A percentile compares a stretch with the other conserved stretches of the same genome.
Evolutionary conservation across 208 protist species (phyloP).

Genomic region (Crithidia thermophila): DNA sequence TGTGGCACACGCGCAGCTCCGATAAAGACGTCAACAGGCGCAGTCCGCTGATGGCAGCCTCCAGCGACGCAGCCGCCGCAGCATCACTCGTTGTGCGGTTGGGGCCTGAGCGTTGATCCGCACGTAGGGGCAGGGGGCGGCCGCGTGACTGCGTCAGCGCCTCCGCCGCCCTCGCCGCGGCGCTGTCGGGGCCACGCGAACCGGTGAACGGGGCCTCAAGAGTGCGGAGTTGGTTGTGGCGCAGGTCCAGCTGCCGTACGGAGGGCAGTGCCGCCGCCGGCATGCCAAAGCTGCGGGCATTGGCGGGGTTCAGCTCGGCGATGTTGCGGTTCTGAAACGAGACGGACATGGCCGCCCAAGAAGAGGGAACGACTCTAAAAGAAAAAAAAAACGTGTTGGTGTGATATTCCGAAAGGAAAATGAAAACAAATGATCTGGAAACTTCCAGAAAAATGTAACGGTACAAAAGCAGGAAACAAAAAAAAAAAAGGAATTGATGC

Average conservation of each 20-base stretch:
- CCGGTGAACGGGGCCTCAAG: conserved; percentile 28
- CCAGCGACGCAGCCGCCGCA: neutral
- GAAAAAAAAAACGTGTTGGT: neutral
- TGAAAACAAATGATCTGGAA: neutral
- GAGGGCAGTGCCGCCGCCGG: conserved; percentile 3
- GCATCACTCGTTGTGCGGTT: neutral
- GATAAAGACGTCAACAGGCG: conserved; percentile 14
- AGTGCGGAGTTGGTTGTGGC: conserved; percentile 28
- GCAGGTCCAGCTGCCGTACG: conserved; percentile 29
- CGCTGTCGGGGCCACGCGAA: neutral
- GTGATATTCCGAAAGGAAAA: too few species aligned
- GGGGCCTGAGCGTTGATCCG: neutral
- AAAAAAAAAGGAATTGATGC: too few species aligned
- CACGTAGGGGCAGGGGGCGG: too few species aligned
- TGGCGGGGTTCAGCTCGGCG: conserved; percentile 12
- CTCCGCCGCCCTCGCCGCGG: too few species aligned
- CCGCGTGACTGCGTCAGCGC: neutral
- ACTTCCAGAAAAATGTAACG: too few species aligned
- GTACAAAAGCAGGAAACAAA: too few species aligned
- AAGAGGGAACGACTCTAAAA: too few species aligned
- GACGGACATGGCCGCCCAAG: conserved; percentile 1
- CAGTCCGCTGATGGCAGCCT: conserved; percentile 22
- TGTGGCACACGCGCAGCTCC: conserved; percentile 28
- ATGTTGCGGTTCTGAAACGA: conserved; percentile 22
- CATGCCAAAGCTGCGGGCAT: conserved; percentile 25